These are phyloP conservation scores for Galium porrigens DNA, from an alignment of 305 asterid genomes.

Conservation along the genomic window DNA sequence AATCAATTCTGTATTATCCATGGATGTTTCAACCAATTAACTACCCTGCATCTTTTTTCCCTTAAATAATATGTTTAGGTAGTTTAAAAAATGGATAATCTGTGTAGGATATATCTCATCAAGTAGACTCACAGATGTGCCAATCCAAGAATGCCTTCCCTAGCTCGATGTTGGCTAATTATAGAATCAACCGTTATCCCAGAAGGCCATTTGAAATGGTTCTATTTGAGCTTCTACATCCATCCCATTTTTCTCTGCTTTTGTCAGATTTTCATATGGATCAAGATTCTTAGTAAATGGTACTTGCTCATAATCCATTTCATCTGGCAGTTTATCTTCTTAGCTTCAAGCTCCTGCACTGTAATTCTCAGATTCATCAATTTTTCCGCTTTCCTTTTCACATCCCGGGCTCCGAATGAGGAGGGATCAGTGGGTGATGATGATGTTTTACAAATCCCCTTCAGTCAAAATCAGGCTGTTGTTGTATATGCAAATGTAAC, in stretches of 20 bases:
- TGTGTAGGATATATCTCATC: background rate
- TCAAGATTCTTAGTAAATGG: slow-evolving; percentile 16
- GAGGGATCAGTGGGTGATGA: slow-evolving; percentile 4
- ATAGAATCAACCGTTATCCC: slow-evolving; percentile 37
- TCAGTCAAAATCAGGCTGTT: slow-evolving; percentile 5
- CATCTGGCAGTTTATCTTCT: slow-evolving; percentile 5
- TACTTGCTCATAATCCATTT: slow-evolving; percentile 5
- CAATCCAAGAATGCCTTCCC: slow-evolving; percentile 21
- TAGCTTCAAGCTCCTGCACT: background rate
- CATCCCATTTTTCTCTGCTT: slow-evolving; percentile 31
- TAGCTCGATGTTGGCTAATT: slow-evolving; percentile 40
- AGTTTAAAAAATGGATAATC: background rate
- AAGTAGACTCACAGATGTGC: background rate
- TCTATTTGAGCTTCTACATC: slow-evolving; percentile 34
- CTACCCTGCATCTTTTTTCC: slow-evolving; percentile 1
- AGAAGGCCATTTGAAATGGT: slow-evolving; percentile 35
- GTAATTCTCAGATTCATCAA: slow-evolving; percentile 9
- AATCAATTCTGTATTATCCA: background rate
- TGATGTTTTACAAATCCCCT: too few relatives aligned
- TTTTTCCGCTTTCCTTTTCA: background rate
- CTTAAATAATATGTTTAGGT: background rate
- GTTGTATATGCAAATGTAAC: background rate
- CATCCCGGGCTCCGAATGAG: background rate
- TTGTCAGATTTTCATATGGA: slow-evolving; percentile 35
- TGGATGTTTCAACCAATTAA: slow-evolving; percentile 9